phyloP scores from a whole-genome alignment of 164 flowering plant species.

The Annona squamosa region DNA sequence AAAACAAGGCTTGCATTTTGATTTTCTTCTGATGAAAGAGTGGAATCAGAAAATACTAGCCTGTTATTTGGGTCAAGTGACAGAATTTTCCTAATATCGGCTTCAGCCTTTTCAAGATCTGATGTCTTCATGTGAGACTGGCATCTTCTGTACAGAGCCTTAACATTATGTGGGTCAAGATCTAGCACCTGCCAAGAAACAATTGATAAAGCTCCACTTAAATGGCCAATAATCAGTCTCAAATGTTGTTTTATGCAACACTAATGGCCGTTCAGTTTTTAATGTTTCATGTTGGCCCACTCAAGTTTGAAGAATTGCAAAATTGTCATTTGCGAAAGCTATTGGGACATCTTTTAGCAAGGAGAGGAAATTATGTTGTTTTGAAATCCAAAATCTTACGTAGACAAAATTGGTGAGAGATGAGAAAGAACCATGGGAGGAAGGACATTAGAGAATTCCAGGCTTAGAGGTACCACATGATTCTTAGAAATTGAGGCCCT shows the following conservation, averaged over 20 bases:
- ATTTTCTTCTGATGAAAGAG: not conserved
- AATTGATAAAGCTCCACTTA: not conserved
- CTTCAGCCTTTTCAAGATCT: conserved; percentile 49
- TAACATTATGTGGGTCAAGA: conserved; percentile 38
- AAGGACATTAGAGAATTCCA: too few species aligned
- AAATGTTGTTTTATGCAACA: too few species aligned
- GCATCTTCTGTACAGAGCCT: conserved; percentile 47
- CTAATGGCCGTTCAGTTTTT: too few species aligned
- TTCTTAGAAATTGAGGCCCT: too few species aligned
- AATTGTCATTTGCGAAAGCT: too few species aligned
- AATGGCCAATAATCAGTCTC: too few species aligned
- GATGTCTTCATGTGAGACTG: conserved; percentile 36
- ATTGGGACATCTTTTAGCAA: not conserved
- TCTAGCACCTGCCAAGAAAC: conserved; percentile 37
- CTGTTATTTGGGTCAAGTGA: conserved; percentile 42
- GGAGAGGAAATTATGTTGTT: not conserved
- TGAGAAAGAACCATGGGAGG: too few species aligned
- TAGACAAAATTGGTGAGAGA: too few species aligned
- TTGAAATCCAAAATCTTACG: too few species aligned
- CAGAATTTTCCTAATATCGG: conserved; percentile 39
- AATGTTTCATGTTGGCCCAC: too few species aligned
- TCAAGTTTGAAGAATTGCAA: too few species aligned
- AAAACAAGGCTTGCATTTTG: not conserved
- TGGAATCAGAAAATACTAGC: conserved; percentile 12
- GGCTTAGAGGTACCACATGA: too few species aligned